These are phyloP conservation scores for Verticillium klebahnii DNA, from an alignment of 2,329 filamentous ascomycete genomes.

Conservation along the genomic window DNA sequence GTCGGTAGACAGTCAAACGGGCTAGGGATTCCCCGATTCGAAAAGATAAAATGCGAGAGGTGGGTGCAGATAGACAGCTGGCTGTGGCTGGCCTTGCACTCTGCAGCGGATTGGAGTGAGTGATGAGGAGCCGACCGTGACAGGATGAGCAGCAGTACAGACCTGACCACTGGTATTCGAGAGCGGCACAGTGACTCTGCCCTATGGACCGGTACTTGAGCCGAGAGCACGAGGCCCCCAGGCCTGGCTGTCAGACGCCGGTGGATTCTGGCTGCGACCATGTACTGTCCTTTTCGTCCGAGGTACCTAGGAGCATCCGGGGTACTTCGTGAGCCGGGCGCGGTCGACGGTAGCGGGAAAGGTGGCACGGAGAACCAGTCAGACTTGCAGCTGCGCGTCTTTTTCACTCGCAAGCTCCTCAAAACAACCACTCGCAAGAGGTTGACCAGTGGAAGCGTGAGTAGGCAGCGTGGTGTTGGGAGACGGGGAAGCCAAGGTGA, in stretches of 20 bases:
- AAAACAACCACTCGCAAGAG: neutral
- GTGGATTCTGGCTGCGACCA: neutral
- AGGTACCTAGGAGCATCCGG: neutral
- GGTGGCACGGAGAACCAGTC: constrained; percentile 18
- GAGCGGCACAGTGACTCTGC: neutral
- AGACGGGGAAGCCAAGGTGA: constrained; percentile 18
- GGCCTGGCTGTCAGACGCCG: neutral
- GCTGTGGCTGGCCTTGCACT: neutral
- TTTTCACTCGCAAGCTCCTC: constrained; percentile 14
- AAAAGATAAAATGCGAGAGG: neutral
- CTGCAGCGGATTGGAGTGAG: neutral
- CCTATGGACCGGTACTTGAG: neutral
- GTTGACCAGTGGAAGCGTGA: constrained; percentile 23
- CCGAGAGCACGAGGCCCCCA: neutral
- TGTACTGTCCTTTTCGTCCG: neutral
- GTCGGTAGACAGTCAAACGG: neutral
- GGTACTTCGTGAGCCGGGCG: neutral
- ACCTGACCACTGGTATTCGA: neutral
- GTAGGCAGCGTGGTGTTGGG: constrained; percentile 20
- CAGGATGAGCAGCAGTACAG: neutral
- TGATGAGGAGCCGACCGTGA: neutral
- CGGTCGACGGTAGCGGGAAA: constrained; percentile 5
- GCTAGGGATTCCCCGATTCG: neutral
- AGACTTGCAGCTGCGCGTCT: constrained; percentile 33
- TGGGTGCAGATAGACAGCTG: neutral